Percentiles rank a stretch among this genome's conserved stretches.
phyloP scores from a whole-genome alignment of 768 basidiomycete species.

The Boletus rubropictus region DNA sequence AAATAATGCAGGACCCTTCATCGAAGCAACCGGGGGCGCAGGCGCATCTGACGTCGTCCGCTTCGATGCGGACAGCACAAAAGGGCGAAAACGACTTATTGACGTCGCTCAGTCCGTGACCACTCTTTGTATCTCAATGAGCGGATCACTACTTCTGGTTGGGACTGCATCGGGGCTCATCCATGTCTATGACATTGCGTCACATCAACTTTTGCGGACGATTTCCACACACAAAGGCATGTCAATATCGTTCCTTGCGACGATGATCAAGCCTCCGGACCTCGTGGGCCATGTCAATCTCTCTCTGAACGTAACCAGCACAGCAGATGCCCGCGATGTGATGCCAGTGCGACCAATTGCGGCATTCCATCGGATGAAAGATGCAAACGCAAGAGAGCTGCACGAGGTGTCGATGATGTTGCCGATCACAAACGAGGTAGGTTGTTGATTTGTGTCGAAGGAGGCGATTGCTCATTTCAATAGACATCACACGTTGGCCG shows the following conservation, averaged over 20 bases:
- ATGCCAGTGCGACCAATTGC: constrained; percentile 62
- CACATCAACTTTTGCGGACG: constrained; percentile 83
- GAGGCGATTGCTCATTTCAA: background rate
- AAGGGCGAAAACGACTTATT: constrained; percentile 57
- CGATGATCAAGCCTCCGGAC: constrained; percentile 83
- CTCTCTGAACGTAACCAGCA: constrained; percentile 32
- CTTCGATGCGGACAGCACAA: constrained; percentile 46
- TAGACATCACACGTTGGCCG: constrained; percentile 16
- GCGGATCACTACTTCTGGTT: constrained; percentile 71
- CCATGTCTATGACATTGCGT: constrained; percentile 80
- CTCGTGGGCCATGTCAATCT: constrained; percentile 76
- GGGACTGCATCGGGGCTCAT: constrained; percentile 73
- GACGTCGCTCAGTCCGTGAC: constrained; percentile 67
- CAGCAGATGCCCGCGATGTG: constrained; percentile 44
- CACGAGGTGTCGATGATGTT: constrained; percentile 69
- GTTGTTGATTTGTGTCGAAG: background rate
- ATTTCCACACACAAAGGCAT: constrained; percentile 66
- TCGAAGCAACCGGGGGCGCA: constrained; percentile 72
- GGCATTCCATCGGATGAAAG: constrained; percentile 70
- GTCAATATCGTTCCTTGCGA: constrained; percentile 65
- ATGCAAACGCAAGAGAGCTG: constrained; percentile 56
- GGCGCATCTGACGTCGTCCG: constrained; percentile 68
- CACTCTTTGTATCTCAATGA: constrained; percentile 68
- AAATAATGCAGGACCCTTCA: constrained; percentile 38
- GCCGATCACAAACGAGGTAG: constrained; percentile 42